Evolutionary conservation across 768 basidiomycete species (phyloP).

Genomic region (Macrolepiota fuliginosa): DNA sequence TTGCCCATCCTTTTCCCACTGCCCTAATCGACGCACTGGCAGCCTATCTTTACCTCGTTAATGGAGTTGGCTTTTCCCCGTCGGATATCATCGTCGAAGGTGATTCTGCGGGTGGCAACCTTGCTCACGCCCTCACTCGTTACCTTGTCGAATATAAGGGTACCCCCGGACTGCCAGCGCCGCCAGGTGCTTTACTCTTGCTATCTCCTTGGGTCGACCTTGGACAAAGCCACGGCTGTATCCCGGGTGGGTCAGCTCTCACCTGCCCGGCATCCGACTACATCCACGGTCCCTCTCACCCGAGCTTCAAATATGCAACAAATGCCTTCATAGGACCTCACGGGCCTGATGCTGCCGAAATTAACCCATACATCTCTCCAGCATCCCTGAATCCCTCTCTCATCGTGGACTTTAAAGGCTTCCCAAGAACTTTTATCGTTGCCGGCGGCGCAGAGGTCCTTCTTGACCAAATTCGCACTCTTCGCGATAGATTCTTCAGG

Average conservation of each 20-base stretch:
- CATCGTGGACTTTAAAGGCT: conserved; percentile 46
- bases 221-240: conserved; percentile 33
- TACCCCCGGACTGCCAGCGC: conserved; percentile 34
- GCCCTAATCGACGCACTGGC: conserved; percentile 73
- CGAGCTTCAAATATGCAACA: conserved; percentile 29
- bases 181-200: conserved; percentile 47
- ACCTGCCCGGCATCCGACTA: conserved; percentile 35
- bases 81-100: conserved; percentile 64
- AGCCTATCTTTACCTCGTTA: conserved; percentile 70
- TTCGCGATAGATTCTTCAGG: conserved; percentile 45
- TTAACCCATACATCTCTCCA: conserved; percentile 59
- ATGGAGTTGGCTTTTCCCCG: conserved; percentile 52
- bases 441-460: conserved; percentile 57
- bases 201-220: conserved; percentile 60
- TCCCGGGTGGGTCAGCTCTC: conserved; percentile 34
- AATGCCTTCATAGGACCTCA: conserved; percentile 47
- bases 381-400: conserved; percentile 39
- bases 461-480: conserved; percentile 47
- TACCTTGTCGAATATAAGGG: conserved; percentile 53
- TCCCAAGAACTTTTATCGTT: conserved; percentile 59
- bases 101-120: conserved; percentile 79
- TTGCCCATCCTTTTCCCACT: conserved; percentile 65
- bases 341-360: conserved; percentile 40
- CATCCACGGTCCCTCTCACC: conserved; percentile 21
- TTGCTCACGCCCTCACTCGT: conserved; percentile 59